Percentiles rank a stretch among this genome's conserved stretches.
Conservation (phyloP, 768 basidiomycete genomes). For the Boletus sp. region DNA sequence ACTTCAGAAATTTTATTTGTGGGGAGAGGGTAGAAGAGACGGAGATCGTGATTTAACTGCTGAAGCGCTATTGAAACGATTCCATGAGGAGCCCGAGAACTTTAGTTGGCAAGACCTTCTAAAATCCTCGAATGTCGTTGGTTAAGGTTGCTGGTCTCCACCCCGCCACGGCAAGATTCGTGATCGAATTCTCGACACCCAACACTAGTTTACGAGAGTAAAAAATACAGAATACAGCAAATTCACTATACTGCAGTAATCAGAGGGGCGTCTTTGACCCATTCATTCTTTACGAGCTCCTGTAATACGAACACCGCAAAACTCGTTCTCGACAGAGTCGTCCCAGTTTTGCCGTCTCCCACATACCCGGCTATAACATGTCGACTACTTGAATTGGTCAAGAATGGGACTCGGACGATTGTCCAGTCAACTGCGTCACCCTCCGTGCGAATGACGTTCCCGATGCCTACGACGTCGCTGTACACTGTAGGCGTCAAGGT, state of each 20-base stretch:
- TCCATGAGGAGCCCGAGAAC: slow-evolving; percentile 73
- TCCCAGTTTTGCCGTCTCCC: slow-evolving; percentile 56
- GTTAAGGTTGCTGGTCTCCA: slow-evolving; percentile 1
- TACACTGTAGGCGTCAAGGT: slow-evolving; percentile 55
- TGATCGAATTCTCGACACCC: neutral
- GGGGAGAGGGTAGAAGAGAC: slow-evolving; percentile 37
- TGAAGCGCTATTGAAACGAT: slow-evolving; percentile 55
- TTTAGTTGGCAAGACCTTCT: slow-evolving; percentile 85
- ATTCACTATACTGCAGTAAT: slow-evolving; percentile 14
- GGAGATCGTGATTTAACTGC: neutral
- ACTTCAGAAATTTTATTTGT: slow-evolving; percentile 84
- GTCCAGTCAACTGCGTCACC: slow-evolving; percentile 62
- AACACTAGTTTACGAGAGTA: neutral
- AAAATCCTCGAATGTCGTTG: slow-evolving; percentile 37
- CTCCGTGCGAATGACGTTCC: slow-evolving; percentile 48
- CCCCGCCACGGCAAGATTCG: neutral
- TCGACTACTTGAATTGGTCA: slow-evolving; percentile 47
- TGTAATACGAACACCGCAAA: slow-evolving; percentile 59
- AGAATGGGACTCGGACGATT: slow-evolving; percentile 61
- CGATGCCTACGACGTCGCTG: slow-evolving; percentile 63
- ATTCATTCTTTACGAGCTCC: slow-evolving; percentile 56
- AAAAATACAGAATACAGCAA: neutral
- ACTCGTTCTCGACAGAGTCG: slow-evolving; percentile 50
- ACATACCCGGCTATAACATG: slow-evolving; percentile 59
- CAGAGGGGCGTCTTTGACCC: slow-evolving; percentile 47